phyloP scores from a whole-genome alignment of 306 rosid genomes.

The Corylus avellana region DNA sequence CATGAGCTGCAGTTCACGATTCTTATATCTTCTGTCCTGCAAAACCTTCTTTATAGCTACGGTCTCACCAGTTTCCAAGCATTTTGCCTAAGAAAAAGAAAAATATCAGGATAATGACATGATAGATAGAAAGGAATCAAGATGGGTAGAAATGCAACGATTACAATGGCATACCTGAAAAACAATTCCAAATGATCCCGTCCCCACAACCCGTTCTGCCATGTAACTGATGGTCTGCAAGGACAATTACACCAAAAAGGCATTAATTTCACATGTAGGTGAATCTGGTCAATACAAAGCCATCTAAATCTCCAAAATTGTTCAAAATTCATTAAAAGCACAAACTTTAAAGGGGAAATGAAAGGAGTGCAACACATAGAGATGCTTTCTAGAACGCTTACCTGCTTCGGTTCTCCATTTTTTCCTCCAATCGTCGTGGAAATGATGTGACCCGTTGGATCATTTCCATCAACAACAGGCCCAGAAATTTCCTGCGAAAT shows the following conservation, averaged over 20 bases:
- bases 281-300: background rate
- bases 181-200: constrained; percentile 92
- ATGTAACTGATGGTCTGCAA: constrained; percentile 94
- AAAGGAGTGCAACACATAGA: background rate
- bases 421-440: constrained; percentile 95
- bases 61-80: constrained; percentile 92
- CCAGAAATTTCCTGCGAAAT: constrained; percentile 76
- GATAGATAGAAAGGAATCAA: background rate
- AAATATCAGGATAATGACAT: constrained; percentile 4
- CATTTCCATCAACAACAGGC: constrained; percentile 72
- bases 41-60: constrained; percentile 94
- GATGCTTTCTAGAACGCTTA: constrained; percentile 29
- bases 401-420: constrained; percentile 98
- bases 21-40: constrained; percentile 89
- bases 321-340: background rate
- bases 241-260: constrained; percentile 17
- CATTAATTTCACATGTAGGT: constrained; percentile 31
- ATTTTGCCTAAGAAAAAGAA: constrained; percentile 64
- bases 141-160: constrained; percentile 8
- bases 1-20: constrained; percentile 92
- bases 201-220: constrained; percentile 96
- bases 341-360: constrained; percentile 2
- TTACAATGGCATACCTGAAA: constrained; percentile 66
- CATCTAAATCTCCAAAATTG: constrained; percentile 4
- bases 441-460: constrained; percentile 90